phyloP scores from a whole-genome alignment of 805 yeast genomes.

The Torulaspora quercuum region DNA sequence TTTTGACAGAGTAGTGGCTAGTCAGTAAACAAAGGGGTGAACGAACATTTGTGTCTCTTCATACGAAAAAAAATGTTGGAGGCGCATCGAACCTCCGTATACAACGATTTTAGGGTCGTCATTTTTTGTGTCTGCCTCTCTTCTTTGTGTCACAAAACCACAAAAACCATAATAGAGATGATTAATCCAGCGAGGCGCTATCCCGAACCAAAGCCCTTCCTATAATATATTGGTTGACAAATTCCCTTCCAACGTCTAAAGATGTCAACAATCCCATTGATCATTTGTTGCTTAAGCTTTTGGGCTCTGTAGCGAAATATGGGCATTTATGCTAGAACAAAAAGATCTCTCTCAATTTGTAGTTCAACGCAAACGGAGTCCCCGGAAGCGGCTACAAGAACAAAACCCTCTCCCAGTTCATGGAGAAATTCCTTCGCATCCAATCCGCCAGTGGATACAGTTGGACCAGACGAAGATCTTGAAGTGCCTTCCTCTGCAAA shows the following conservation, averaged over 20 bases:
- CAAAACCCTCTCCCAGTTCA: not conserved
- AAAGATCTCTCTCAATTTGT: conserved; percentile 9
- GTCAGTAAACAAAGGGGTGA: conserved; percentile 4
- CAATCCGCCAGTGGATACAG: no score
- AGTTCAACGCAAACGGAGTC: conserved; percentile 3
- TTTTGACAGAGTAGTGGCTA: not conserved
- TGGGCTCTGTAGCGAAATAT: conserved; percentile 1
- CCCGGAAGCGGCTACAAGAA: not conserved
- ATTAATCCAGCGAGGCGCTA: no score
- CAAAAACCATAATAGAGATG: no score
- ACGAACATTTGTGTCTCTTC: no score
- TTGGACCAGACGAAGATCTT: not conserved
- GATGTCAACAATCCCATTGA: no score
- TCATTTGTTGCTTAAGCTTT: not conserved
- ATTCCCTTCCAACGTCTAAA: no score
- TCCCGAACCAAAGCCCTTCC: no score
- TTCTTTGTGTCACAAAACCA: no score
- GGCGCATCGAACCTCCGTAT: no score
- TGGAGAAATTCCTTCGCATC: conserved; percentile 7
- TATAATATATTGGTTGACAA: no score
- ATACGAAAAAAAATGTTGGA: not conserved
- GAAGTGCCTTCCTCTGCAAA: not conserved
- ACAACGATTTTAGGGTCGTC: no score
- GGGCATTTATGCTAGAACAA: conserved; percentile 5
- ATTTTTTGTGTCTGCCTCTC: no score